Conservation (phyloP, 768 basidiomycete species). For the Sporobolomyces phaffii region DNA sequence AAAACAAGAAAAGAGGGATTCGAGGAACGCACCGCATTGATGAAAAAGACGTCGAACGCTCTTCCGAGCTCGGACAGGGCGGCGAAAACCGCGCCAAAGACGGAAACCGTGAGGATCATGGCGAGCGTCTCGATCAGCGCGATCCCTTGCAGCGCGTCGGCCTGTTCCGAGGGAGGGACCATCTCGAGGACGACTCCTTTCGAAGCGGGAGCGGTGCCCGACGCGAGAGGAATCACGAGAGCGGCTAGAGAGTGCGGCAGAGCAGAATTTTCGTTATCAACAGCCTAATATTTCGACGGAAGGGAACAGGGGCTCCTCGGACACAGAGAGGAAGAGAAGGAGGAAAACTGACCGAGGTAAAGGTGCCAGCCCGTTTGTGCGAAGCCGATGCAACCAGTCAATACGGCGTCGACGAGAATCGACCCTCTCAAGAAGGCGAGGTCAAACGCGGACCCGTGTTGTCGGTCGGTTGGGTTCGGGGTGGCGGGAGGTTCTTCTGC, state of each 20-base stretch:
- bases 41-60: constrained; percentile 41
- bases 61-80: constrained; percentile 37
- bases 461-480: constrained; percentile 32
- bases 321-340: not conserved
- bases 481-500: constrained; percentile 11
- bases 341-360: constrained; percentile 19
- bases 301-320: no score
- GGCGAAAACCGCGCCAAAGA: constrained; percentile 41
- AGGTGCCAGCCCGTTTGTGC: constrained; percentile 42
- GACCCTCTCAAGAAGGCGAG: constrained; percentile 44
- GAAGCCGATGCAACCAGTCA: constrained; percentile 41
- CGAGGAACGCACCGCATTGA: constrained; percentile 42
- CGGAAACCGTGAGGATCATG: constrained; percentile 38
- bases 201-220: constrained; percentile 44
- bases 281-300: no score
- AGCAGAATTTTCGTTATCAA: no score
- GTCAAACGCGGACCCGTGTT: constrained; percentile 44
- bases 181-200: constrained; percentile 47
- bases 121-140: constrained; percentile 44
- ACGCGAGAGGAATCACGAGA: constrained; percentile 44
- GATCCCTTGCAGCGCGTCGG: constrained; percentile 44
- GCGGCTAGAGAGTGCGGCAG: constrained; percentile 30
- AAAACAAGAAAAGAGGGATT: not conserved
- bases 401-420: constrained; percentile 44
- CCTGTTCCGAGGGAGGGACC: constrained; percentile 40